Evolutionary conservation across 1,284 basidiomycete genomes (phyloP).

Genomic region (Ganoderma meredithae): DNA sequence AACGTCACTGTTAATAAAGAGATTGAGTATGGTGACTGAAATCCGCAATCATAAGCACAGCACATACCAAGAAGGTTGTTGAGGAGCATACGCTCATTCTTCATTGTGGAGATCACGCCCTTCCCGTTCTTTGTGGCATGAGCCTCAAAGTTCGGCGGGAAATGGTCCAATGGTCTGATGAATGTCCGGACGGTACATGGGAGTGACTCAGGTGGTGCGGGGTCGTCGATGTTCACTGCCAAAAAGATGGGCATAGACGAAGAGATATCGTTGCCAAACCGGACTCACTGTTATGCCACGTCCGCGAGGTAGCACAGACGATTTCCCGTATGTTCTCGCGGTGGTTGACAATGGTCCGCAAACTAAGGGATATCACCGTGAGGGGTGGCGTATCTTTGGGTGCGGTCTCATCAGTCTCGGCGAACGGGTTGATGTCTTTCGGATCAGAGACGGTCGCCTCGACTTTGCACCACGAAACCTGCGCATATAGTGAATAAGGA

Average conservation of each 20-base stretch:
- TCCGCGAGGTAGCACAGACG: slow-evolving; percentile 84
- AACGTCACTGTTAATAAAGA: slow-evolving; percentile 72
- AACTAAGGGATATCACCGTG: slow-evolving; percentile 89
- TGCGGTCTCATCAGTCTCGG: slow-evolving; percentile 75
- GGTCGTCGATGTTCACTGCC: slow-evolving; percentile 86
- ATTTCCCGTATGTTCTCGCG: slow-evolving; percentile 94
- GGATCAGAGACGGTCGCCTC: slow-evolving; percentile 89
- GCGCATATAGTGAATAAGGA: slow-evolving; percentile 11
- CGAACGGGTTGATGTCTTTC: slow-evolving; percentile 87
- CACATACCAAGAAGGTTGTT: slow-evolving; percentile 77
- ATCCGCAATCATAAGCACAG: not conserved
- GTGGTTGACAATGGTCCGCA: slow-evolving; percentile 95
- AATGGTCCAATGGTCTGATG: slow-evolving; percentile 92
- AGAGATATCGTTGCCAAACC: not conserved
- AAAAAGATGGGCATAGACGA: not conserved
- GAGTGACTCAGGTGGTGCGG: slow-evolving; percentile 86
- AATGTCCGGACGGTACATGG: slow-evolving; percentile 88
- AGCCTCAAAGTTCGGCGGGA: slow-evolving; percentile 87
- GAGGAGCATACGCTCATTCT: slow-evolving; percentile 87
- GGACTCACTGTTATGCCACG: slow-evolving; percentile 87
- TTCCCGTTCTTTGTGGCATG: slow-evolving; percentile 68
- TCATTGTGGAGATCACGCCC: slow-evolving; percentile 79
- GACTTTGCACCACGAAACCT: slow-evolving; percentile 96
- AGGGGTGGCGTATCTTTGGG: slow-evolving; percentile 89
- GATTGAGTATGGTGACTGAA: slow-evolving; percentile 12